Evolutionary conservation across 108 stramenopile species (phyloP).

Genomic region (Fistulifera pelliculosa): DNA sequence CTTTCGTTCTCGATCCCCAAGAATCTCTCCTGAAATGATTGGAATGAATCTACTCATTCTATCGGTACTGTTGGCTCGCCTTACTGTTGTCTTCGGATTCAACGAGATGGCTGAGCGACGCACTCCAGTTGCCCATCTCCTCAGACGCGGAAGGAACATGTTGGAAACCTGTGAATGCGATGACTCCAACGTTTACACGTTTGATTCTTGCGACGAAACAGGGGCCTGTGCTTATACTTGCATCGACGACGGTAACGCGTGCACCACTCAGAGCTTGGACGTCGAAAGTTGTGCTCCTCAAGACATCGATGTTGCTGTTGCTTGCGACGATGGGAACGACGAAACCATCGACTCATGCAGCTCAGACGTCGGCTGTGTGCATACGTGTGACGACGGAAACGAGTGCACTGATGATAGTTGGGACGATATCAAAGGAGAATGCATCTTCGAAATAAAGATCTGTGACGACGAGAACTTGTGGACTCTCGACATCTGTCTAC

Average conservation of each 20-base stretch:
- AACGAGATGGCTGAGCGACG: too few species aligned
- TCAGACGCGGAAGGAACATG: too few species aligned
- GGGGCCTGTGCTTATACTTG: background rate
- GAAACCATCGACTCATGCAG: background rate
- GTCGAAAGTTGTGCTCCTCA: too few species aligned
- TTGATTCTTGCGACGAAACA: background rate
- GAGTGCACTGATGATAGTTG: background rate
- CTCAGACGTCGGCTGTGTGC: background rate
- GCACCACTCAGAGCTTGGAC: too few species aligned
- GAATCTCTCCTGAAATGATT: too few species aligned
- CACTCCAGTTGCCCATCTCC: too few species aligned
- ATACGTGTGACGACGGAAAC: background rate
- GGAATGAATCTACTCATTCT: too few species aligned
- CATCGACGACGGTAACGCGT: background rate
- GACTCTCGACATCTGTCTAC: conserved; percentile 1
- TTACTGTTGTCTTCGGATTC: too few species aligned
- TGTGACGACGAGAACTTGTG: conserved; percentile 1
- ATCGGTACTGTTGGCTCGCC: too few species aligned
- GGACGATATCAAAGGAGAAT: background rate
- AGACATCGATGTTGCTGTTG: background rate
- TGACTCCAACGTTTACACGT: background rate
- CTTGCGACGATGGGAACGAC: conserved; percentile 1
- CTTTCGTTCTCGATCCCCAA: too few species aligned
- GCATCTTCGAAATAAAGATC: too few species aligned
- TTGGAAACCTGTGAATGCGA: conserved; percentile 1